Evolutionary conservation across 2,329 filamentous ascomycete genomes (phyloP).

Genomic region (Alternaria incomplexa): DNA sequence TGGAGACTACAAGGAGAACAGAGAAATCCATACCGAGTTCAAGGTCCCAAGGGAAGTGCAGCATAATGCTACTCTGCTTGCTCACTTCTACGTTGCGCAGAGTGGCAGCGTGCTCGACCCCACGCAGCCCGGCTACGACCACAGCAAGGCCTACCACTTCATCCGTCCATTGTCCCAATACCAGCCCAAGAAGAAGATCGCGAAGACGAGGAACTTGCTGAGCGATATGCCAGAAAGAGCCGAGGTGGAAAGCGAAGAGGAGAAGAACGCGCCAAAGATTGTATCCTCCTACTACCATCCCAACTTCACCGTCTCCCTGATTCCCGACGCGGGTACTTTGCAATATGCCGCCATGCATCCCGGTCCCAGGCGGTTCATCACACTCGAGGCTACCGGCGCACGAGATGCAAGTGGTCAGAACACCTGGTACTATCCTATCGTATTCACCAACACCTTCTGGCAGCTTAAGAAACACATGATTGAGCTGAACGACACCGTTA

Average conservation of each 20-base stretch:
- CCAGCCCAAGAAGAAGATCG: conserved; percentile 85
- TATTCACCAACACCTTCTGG: conserved; percentile 98
- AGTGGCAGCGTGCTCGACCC: conserved; percentile 80
- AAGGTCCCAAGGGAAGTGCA: conserved; percentile 79
- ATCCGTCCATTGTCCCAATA: conserved; percentile 86
- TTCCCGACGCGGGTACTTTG: conserved; percentile 78
- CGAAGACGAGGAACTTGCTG: conserved; percentile 86
- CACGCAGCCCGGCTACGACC: conserved; percentile 71
- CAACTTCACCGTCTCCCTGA: conserved; percentile 87
- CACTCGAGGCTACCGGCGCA: conserved; percentile 78
- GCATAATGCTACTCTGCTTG: conserved; percentile 91
- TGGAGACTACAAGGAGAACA: conserved; percentile 78
- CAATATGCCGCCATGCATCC: conserved; percentile 72
- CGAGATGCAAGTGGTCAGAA: conserved; percentile 85
- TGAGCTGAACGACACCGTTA: conserved; percentile 87
- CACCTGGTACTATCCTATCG: conserved; percentile 89
- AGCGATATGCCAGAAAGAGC: conserved; percentile 55
- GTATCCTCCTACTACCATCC: conserved; percentile 92
- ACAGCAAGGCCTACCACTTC: conserved; percentile 80
- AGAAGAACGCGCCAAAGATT: conserved; percentile 66
- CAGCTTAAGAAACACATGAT: conserved; percentile 92
- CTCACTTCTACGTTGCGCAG: conserved; percentile 88
- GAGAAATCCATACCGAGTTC: conserved; percentile 78
- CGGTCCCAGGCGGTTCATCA: conserved; percentile 77
- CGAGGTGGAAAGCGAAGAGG: conserved; percentile 58